phyloP scores from a whole-genome alignment of 2,329 filamentous ascomycete species.

The Aspergillus texensis region DNA sequence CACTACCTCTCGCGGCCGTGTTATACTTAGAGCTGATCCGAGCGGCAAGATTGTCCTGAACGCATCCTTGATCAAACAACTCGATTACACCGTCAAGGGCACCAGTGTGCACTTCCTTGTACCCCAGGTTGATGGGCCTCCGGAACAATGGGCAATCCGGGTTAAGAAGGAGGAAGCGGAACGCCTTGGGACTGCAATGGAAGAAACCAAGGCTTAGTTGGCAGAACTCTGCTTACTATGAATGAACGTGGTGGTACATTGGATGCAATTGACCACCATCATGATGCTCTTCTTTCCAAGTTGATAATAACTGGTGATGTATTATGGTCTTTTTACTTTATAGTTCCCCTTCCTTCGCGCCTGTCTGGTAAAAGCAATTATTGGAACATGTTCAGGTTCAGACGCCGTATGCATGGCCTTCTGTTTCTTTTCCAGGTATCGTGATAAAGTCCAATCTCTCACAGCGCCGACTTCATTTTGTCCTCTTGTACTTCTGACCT shows the following conservation, averaged over 20 bases:
- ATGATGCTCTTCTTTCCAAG: constrained; percentile 13
- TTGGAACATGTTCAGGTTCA: not conserved
- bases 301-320: constrained; percentile 16
- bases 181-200: constrained; percentile 19
- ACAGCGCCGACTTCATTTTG: constrained; percentile 2
- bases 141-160: constrained; percentile 72
- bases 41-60: constrained; percentile 75
- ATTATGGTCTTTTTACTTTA: constrained; percentile 19
- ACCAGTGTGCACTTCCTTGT: constrained; percentile 49
- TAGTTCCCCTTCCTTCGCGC: constrained; percentile 1
- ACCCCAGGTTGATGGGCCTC: constrained; percentile 59
- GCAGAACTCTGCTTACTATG: constrained; percentile 5
- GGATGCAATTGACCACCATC: constrained; percentile 14
- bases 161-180: constrained; percentile 54
- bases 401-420: not conserved
- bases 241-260: constrained; percentile 19
- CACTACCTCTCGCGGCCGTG: constrained; percentile 64
- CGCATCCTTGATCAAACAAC: constrained; percentile 62
- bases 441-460: not conserved
- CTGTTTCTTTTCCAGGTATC: not conserved
- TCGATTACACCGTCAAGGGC: constrained; percentile 62
- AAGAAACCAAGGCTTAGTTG: constrained; percentile 25
- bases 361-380: constrained; percentile 5
- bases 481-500: constrained; percentile 6
- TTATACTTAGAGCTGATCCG: constrained; percentile 75